A percentile compares a stretch with the other conserved stretches of the same genome.
Evolutionary conservation across 2,329 filamentous ascomycete species (phyloP).

Genomic region (Pseudogymnoascus verrucosus): DNA sequence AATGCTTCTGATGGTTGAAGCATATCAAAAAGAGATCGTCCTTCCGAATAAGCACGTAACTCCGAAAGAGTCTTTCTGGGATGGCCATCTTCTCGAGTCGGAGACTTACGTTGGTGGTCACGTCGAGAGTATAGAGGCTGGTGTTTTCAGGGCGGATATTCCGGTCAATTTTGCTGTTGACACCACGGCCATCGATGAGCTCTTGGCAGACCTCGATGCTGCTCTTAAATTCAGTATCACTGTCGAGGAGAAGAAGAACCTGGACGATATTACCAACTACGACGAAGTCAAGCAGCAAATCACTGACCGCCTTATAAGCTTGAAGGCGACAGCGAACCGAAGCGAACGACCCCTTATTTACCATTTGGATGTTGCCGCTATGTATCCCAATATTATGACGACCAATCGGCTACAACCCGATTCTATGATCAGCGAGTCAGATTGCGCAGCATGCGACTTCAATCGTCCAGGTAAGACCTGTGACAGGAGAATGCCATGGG

Average conservation of each 20-base stretch:
- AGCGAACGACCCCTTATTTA: slow-evolving; percentile 87
- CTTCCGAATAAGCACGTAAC: slow-evolving; percentile 93
- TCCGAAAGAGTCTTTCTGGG: slow-evolving; percentile 89
- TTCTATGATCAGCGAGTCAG: slow-evolving; percentile 96
- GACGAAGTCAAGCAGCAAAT: slow-evolving; percentile 83
- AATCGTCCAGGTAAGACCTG: slow-evolving; percentile 96
- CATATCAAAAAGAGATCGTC: slow-evolving; percentile 84
- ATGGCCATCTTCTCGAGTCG: slow-evolving; percentile 90
- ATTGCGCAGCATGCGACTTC: slow-evolving; percentile 97
- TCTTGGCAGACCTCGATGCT: slow-evolving; percentile 76
- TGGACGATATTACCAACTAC: slow-evolving; percentile 75
- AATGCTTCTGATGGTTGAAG: slow-evolving; percentile 98
- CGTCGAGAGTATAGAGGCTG: slow-evolving; percentile 97
- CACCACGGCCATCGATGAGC: slow-evolving; percentile 77
- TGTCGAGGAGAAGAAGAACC: slow-evolving; percentile 73
- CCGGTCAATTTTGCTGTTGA: slow-evolving; percentile 93
- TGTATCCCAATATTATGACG: slow-evolving; percentile 99
- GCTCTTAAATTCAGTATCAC: slow-evolving; percentile 82
- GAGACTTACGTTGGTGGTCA: slow-evolving; percentile 98
- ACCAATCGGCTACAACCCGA: slow-evolving; percentile 96
- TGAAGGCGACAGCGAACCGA: slow-evolving; percentile 78
- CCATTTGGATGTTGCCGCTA: slow-evolving; percentile 95
- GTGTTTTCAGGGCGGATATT: slow-evolving; percentile 93
- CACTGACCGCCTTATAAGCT: slow-evolving; percentile 54
- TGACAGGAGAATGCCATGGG: slow-evolving; percentile 88